Evolutionary conservation across 1,139 yeast species (phyloP), one percentile per base, ranked within the genome.

Genomic region (Protomyces arabidopsidicola): DNA sequence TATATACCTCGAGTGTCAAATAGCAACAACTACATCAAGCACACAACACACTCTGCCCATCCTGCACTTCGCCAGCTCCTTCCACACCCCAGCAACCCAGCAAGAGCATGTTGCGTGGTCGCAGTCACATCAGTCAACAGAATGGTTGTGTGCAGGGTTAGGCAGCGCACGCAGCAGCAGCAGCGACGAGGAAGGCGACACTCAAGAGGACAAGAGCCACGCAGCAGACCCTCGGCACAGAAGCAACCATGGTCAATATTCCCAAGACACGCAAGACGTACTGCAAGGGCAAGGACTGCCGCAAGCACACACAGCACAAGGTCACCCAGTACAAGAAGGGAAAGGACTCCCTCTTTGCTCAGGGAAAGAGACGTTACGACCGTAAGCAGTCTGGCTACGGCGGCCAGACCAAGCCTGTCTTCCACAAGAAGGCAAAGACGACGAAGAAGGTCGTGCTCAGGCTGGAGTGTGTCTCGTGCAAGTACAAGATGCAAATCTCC

Each of bases 311-410:
- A 78, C 97, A 90, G 83, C 99, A 93, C 96, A 93, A 93, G 87
- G 98, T 93, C 78, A 91, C 98, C 82, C 99, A 93, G 86, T 95
- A 93, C 95, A 93, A 93, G 83, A 97, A 98, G 79, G 98, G 98
- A 84, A 93, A 93, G 86, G 98, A 98, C 79, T 91, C 98, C 73
- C 87, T 91, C 78, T 90, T 86, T 80, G 97, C 98, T 75, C 98
- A 93, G 85, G 99, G 99, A 87, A 95, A 95, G 91, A 90, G 99
- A 87, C 91, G 99, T 86, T 93, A 93, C 85, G 98, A 95, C 95
- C 96, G 99, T 83, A 93, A 93, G 84, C 98, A 93, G 85, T 81
- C 89, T 78, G 99, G 99, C 90, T 93, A 86, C 84, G 99, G 99
- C 89, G 99, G 99, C 89, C 99, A 93, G 85, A 93, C 98, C 84